Evolutionary conservation across 768 basidiomycete genomes (phyloP), one percentile per base, ranked within the genome.

Genomic region (Agrocybe pediades): DNA sequence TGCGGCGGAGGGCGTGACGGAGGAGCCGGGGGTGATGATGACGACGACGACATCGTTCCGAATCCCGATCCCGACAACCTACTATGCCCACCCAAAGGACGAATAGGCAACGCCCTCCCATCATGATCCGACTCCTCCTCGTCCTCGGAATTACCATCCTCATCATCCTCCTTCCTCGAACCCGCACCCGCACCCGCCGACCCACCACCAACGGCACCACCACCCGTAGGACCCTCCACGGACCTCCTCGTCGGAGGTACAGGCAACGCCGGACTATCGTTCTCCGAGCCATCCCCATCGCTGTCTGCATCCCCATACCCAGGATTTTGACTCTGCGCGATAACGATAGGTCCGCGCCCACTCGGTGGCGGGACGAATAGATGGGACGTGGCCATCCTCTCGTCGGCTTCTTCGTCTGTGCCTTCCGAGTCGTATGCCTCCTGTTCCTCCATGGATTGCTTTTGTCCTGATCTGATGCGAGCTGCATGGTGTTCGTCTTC

Each of bases 71-170:
- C n/a, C n/a, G n/a, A n/a, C n/a, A n/a, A n/a, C n/a, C n/a, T n/a
- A n/a, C n/a, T n/a, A 25, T 36, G 42, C 6, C 42, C 25, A 8
- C 55, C 62, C 26, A 65, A 59, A 13, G 64, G 66, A 19, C 58
- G 70, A n/a, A 70, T 67, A 40, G 72, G 72, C 23, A 73, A 53
- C 9, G 65, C 67, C 48, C 67, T 54, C 6, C 62, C 71, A 49
- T 73, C 71, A 42, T 67, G 68, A 54, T 69, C 71, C 29, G 68
- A 71, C 8, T 72, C 69, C 7, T 62, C 61, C 43, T 70, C 68
- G 6, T 62, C 61, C 43, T 70, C 68, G 1, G 66, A 65, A 7
- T 65, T 66, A 25, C 64, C 58, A 16, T 60, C 61, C 3, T 36
- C 33, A 16, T 36, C 23, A 17, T 46, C 44, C 25, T 41, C 55